Conservation (phyloP, 345 rosid genomes). For the Trapa incisa region DNA sequence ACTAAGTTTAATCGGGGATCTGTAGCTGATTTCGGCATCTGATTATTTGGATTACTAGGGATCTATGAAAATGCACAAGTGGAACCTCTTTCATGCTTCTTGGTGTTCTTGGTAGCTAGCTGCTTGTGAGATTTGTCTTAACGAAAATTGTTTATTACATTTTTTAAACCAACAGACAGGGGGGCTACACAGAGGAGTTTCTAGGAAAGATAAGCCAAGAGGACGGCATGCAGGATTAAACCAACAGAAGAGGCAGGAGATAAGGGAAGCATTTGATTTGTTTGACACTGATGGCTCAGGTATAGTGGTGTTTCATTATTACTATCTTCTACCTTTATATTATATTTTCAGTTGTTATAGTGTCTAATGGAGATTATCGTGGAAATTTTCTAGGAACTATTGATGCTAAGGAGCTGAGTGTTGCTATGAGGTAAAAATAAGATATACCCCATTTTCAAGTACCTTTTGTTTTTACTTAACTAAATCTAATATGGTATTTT, state of each 20-base stretch:
- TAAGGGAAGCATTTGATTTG: conserved; percentile 84
- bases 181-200: conserved; percentile 16
- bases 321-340: not conserved
- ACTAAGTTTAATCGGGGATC: not conserved
- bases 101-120: not conserved
- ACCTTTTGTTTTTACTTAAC: not conserved
- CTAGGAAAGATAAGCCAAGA: conserved; percentile 61
- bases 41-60: not conserved
- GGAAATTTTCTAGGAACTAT: conserved; percentile 49
- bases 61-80: not conserved
- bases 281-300: conserved; percentile 97
- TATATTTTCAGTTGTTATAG: not conserved
- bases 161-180: not conserved
- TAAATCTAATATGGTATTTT: conserved; percentile 7
- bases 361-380: not conserved
- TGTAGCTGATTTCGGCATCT: not conserved
- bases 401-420: conserved; percentile 93
- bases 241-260: conserved; percentile 73
- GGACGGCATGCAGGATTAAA: conserved; percentile 62
- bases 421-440: conserved; percentile 76
- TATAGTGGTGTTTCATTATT: conserved; percentile 6
- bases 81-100: not conserved
- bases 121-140: not conserved
- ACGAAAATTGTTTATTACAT: not conserved
- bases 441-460: not conserved